Conservation (phyloP, 148 eudicot species). For the Spergularia marina region DNA sequence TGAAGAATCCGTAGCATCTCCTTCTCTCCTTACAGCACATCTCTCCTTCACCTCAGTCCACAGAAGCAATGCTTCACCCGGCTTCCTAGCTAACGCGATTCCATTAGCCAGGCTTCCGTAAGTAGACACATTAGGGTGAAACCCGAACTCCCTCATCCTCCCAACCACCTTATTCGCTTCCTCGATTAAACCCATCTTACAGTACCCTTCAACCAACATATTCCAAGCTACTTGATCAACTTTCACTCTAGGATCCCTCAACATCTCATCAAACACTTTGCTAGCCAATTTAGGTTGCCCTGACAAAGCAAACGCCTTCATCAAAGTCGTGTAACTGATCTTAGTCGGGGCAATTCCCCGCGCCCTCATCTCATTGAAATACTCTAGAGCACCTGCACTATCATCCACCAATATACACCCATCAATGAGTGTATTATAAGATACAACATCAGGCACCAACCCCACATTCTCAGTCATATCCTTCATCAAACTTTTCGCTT, state of each 20-base stretch:
- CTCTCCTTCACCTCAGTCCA: constrained; percentile 96
- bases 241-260: constrained; percentile 80
- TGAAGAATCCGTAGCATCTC: constrained; percentile 31
- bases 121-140: constrained; percentile 75
- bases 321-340: constrained; percentile 91
- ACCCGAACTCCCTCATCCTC: constrained; percentile 71
- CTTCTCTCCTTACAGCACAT: constrained; percentile 37
- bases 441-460: constrained; percentile 83
- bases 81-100: constrained; percentile 82
- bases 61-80: constrained; percentile 86
- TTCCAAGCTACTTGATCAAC: constrained; percentile 98
- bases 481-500: constrained; percentile 59
- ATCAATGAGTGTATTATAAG: constrained; percentile 84
- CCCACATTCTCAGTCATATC: constrained; percentile 62
- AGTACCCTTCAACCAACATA: constrained; percentile 83
- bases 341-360: constrained; percentile 86
- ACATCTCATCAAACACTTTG: constrained; percentile 91
- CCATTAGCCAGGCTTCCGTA: constrained; percentile 96
- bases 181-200: constrained; percentile 67
- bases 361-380: constrained; percentile 88
- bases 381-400: constrained; percentile 70
- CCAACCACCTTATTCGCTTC: constrained; percentile 64
- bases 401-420: constrained; percentile 88
- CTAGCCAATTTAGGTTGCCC: constrained; percentile 85
- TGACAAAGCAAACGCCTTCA: constrained; percentile 90